Conservation (phyloP, 768 basidiomycete species). For the Calocybe indica region DNA sequence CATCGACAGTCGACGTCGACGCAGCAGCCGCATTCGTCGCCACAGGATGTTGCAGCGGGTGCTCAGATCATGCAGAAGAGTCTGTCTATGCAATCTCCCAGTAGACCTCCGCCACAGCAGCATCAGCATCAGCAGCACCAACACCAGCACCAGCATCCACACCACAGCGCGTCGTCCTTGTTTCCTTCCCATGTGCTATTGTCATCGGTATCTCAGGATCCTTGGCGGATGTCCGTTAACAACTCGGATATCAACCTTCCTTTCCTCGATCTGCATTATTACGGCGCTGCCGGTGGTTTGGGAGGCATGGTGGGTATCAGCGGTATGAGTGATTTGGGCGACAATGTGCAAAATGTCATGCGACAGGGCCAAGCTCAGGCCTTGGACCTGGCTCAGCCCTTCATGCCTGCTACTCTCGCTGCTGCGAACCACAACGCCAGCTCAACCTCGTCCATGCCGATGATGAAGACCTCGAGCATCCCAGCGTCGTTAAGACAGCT, state of each 20-base stretch:
- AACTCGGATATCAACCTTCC: slow-evolving; percentile 40
- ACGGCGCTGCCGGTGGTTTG: slow-evolving; percentile 22
- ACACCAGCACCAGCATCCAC: neutral
- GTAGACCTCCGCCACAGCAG: neutral
- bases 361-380: slow-evolving; percentile 46
- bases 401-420: slow-evolving; percentile 18
- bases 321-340: slow-evolving; percentile 13
- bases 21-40: slow-evolving; percentile 26
- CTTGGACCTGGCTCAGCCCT: slow-evolving; percentile 40
- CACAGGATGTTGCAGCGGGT: slow-evolving; percentile 1
- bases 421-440: slow-evolving; percentile 19
- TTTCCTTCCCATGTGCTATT: slow-evolving; percentile 10
- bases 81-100: neutral
- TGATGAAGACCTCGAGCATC: neutral
- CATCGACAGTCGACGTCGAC: too few species aligned
- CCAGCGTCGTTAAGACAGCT: neutral
- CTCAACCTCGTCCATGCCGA: slow-evolving; percentile 10
- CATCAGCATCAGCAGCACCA: neutral
- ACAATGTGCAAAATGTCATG: slow-evolving; percentile 9
- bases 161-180: neutral
- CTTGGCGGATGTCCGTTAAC: slow-evolving; percentile 20
- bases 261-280: slow-evolving; percentile 74
- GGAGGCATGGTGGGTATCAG: slow-evolving; percentile 7
- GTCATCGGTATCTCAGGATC: slow-evolving; percentile 8
- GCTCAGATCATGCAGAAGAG: too few species aligned